These are phyloP conservation scores for Vitis rupestris DNA, from an alignment of 164 flowering plant genomes.

Conservation along the genomic window DNA sequence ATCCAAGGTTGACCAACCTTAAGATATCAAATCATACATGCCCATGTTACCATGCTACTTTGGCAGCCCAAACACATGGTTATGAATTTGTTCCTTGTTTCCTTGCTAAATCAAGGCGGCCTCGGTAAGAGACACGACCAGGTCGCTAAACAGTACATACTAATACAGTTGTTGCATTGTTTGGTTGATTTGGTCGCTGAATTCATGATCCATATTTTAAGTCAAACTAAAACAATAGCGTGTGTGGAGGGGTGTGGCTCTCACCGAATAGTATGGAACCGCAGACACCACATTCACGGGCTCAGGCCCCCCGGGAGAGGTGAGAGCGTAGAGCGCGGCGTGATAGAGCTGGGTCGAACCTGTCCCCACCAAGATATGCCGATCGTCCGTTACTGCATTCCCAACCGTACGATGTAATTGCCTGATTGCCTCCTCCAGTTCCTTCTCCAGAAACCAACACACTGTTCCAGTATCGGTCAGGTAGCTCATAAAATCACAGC, in stretches of 20 bases:
- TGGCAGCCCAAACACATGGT: no score
- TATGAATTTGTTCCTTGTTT: no score
- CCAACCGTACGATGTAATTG: conserved; percentile 40
- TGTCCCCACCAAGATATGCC: conserved; percentile 41
- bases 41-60: no score
- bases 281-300: conserved; percentile 43
- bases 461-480: conserved; percentile 20
- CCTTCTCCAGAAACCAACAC: conserved; percentile 46
- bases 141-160: no score
- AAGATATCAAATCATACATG: no score
- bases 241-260: background rate
- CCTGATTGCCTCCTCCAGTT: conserved; percentile 31
- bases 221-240: no score
- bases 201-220: no score
- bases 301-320: conserved; percentile 17
- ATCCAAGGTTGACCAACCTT: no score
- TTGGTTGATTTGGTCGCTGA: no score
- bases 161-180: no score
- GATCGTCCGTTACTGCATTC: conserved; percentile 37
- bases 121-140: no score
- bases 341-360: conserved; percentile 49
- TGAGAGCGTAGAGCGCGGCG: conserved; percentile 43
- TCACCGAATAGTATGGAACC: conserved; percentile 52
- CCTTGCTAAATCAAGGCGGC: no score
- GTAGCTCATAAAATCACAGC: conserved; percentile 40